Base-by-base conservation (phyloP, 805 yeast species). In the Candida sonorensis region DNA sequence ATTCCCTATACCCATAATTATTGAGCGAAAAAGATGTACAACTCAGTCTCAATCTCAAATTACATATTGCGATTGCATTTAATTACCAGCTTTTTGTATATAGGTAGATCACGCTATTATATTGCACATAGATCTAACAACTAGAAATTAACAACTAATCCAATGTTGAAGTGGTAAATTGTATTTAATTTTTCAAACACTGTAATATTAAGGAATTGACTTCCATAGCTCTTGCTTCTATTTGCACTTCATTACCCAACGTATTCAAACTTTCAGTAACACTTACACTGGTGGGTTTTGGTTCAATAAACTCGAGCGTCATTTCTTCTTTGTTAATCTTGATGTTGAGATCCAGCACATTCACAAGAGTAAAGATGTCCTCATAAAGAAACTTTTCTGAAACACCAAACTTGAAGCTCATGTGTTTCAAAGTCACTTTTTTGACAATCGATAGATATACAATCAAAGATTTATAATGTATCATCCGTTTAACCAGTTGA, bases 401-500 rank as follows among this genome's bases (percentile, higher is more conserved):
- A 11, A 46, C 27, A 4, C 49, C 48, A 29, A 59, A 46, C 17
- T 38, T 40, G 6, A 7, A 7, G 11, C 44, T 34, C 36, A 59
- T 33, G 23, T 50, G 52, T 2, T 24, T 28, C 5, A 53, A 22
- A 2, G 44, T 22, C 10, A 49, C 53, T 22, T 34, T 34, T 10
- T 49, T 44, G 19, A 54, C 37, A 11, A 60, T 31, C 0, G 65
- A 57, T 2, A 66, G 40, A 30, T 62, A 66, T 4, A 52, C 41
- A 4, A 50, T 27, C 31, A 54, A 55, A 2, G 50, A 44, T 36
- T 55, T 59, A 24, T 48, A 44, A 34, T 61, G 44, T 15, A 62
- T 31, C 3, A 44, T 37, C n/a, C 45, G 37, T 27, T 37, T 37
- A 17, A 60, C 39, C 14, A 36, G 38, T 4, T 32, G 17, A 48